Evolutionary conservation across 2,329 filamentous ascomycete genomes (phyloP).

Genomic region (Septoria linicola): DNA sequence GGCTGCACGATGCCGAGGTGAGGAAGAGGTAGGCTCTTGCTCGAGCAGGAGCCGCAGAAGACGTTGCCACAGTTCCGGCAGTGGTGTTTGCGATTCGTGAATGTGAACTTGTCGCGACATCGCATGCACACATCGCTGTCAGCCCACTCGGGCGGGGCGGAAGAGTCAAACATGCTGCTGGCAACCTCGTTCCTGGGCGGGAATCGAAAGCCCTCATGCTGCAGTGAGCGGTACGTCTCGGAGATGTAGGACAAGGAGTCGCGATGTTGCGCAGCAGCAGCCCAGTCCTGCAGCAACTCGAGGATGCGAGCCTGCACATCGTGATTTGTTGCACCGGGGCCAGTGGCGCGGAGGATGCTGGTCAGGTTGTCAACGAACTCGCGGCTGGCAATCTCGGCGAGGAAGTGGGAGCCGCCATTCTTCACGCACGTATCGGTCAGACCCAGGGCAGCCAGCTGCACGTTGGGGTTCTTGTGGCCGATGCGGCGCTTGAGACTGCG

Average conservation of each 20-base stretch:
- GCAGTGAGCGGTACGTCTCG: constrained; percentile 79
- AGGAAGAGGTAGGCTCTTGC: constrained; percentile 81
- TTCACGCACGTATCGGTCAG: constrained; percentile 98
- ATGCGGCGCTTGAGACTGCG: constrained; percentile 90
- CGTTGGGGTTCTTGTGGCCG: constrained; percentile 96
- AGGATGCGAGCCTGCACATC: constrained; percentile 89
- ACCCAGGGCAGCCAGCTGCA: constrained; percentile 90
- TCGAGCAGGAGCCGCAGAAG: constrained; percentile 92
- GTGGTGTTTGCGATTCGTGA: constrained; percentile 97
- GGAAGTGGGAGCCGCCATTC: constrained; percentile 93
- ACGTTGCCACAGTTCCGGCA: constrained; percentile 97
- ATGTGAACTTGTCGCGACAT: constrained; percentile 90
- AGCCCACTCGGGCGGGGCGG: constrained; percentile 94
- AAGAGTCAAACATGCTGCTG: constrained; percentile 98
- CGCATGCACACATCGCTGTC: constrained; percentile 99
- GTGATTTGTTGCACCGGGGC: constrained; percentile 70
- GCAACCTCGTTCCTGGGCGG: constrained; percentile 82
- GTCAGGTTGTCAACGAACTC: constrained; percentile 98
- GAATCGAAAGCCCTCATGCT: constrained; percentile 83
- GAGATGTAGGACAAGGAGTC: constrained; percentile 81
- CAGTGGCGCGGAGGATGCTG: constrained; percentile 80
- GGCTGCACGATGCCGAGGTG: constrained; percentile 89
- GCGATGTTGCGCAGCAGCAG: constrained; percentile 80
- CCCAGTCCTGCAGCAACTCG: constrained; percentile 91
- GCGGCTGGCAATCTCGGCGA: constrained; percentile 89